Conservation (phyloP, 306 rosid genomes). For the Castanopsis chinensis region DNA sequence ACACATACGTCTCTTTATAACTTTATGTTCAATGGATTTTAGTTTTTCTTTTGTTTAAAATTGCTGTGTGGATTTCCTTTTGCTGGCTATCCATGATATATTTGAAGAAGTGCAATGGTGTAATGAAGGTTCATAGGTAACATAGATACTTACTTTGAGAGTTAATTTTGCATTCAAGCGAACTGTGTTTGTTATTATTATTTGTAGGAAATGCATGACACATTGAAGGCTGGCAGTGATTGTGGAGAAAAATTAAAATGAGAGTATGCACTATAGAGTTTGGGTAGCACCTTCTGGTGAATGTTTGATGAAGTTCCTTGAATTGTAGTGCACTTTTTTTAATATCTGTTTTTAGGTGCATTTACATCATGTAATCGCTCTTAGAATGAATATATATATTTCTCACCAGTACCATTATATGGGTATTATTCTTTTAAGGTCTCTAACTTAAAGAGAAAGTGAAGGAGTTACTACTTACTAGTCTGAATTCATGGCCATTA, state of each 20-base stretch:
- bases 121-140: not conserved
- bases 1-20: not conserved
- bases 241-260: not conserved
- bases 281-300: not conserved
- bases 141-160: not conserved
- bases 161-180: not conserved
- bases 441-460: slow-evolving; percentile 6
- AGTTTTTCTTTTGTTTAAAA: not conserved
- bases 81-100: not conserved
- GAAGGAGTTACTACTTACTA: slow-evolving; percentile 18
- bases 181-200: not conserved
- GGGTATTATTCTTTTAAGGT: slow-evolving; percentile 13
- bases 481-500: slow-evolving; percentile 17
- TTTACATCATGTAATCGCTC: not conserved
- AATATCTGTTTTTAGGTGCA: not conserved
- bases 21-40: not conserved
- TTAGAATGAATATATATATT: not conserved
- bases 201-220: not conserved
- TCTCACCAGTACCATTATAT: not conserved
- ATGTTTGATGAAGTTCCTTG: not conserved
- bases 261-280: not conserved
- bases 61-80: not conserved
- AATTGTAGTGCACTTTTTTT: not conserved
- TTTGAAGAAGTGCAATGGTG: not conserved
- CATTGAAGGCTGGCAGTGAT: not conserved